Evolutionary conservation across 768 basidiomycete genomes (phyloP), one percentile per base, ranked within the genome.

Genomic region (Coprinopsis strossmayeri): DNA sequence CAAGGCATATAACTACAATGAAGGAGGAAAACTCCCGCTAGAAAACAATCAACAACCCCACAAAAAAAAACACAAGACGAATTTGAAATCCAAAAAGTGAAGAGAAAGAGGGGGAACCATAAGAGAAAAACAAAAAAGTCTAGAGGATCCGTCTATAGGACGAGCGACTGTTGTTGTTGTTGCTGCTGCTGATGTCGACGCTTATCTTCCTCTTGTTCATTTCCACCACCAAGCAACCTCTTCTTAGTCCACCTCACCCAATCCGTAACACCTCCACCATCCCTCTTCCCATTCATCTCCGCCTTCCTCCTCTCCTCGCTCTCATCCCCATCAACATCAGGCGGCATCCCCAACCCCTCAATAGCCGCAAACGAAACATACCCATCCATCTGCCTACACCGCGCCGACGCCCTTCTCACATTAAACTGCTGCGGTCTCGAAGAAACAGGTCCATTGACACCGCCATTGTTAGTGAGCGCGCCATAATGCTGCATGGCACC

Each of bases 271-370:
- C 30, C 51, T 5, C 55, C 51, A 30, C 48, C 48, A 41, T 49
- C 48, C 34, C 42, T 45, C 20, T 48, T 53, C 27, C 50, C 15
- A 9, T 18, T 18, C 34, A 28, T 45, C 46, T 51, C 34, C 30
- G 38, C 46, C n/a, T 5, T 49, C 44, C 15, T 49, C 47, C 3
- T 53, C 23, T 53, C 54, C 25, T 54, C 51, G 18, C 46, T 43
- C 3, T 55, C 52, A 5, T 55, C 53, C 12, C 53, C 53, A 17
- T 15, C 55, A 35, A 51, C 50, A 20, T 58, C 57, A 3, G 59
- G 58, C 0, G 60, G 60, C 3, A 30, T 55, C 17, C 60, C 60
- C 45, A 61, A 30, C 18, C 60, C 60, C 40, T 61, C 60, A 13
- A 61, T 52, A 34, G 35, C 53, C 32, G 57, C 43, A 51, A 61